Evolutionary conservation across 768 basidiomycete genomes (phyloP).

Genomic region (Austroboletus eburneus): DNA sequence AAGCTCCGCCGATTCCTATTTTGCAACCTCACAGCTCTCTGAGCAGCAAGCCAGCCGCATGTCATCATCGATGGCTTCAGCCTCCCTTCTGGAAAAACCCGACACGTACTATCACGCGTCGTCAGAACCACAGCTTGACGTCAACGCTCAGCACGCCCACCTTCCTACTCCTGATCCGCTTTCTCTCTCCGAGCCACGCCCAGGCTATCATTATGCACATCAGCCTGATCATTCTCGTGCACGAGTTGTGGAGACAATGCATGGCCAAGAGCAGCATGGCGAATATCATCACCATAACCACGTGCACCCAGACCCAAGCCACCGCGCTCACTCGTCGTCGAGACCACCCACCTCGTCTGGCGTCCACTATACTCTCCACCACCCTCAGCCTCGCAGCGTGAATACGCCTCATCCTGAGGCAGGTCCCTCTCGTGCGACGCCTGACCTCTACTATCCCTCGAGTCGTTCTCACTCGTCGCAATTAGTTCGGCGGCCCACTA

Average conservation of each 20-base stretch:
- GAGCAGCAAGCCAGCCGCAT: constrained; percentile 22
- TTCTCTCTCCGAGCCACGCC: constrained; percentile 24
- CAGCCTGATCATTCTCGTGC: constrained; percentile 23
- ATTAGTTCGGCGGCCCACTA: constrained; percentile 19
- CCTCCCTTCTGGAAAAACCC: constrained; percentile 22
- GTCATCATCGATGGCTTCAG: constrained; percentile 28
- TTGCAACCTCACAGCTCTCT: constrained; percentile 21
- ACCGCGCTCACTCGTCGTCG: constrained; percentile 13
- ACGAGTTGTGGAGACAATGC: constrained; percentile 23
- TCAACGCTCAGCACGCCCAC: constrained; percentile 23
- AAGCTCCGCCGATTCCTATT: constrained; percentile 23
- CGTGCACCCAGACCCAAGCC: constrained; percentile 17
- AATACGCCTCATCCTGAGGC: constrained; percentile 20
- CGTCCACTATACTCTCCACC: constrained; percentile 19
- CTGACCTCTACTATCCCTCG: constrained; percentile 16
- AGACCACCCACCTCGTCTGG: constrained; percentile 18
- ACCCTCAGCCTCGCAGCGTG: constrained; percentile 9
- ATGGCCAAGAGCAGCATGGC: constrained; percentile 23
- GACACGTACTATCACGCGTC: constrained; percentile 26
- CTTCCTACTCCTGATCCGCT: constrained; percentile 29
- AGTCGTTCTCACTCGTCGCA: constrained; percentile 12
- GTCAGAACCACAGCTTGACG: constrained; percentile 28
- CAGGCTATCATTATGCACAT: constrained; percentile 29
- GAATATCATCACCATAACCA: constrained; percentile 26
- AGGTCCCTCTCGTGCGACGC: constrained; percentile 11